phyloP scores from a whole-genome alignment of 495 filamentous ascomycete species.

The Penicillium paradoxum region DNA sequence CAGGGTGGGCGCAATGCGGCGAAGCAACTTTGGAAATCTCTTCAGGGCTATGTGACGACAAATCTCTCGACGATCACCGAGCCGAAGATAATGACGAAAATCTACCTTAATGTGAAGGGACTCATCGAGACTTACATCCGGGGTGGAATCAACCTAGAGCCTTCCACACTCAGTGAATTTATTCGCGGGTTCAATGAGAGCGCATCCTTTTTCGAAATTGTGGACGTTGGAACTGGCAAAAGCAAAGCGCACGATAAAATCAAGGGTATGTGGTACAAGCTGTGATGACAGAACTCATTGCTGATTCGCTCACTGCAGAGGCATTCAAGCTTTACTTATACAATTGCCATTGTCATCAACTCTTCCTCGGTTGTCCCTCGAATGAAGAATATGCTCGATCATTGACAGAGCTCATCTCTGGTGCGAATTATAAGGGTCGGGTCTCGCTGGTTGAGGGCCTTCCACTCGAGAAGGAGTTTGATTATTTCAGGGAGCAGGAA shows the following conservation, averaged over 20 bases:
- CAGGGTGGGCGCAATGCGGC: conserved; percentile 70
- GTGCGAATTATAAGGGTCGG: conserved; percentile 48
- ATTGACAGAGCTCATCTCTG: conserved; percentile 55
- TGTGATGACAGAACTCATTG: conserved; percentile 6
- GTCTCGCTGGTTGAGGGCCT: conserved; percentile 72
- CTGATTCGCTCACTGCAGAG: conserved; percentile 45
- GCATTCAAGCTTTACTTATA: conserved; percentile 60
- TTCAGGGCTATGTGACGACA: conserved; percentile 45
- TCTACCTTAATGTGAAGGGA: conserved; percentile 65
- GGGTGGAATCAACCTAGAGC: conserved; percentile 51
- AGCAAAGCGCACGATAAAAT: conserved; percentile 71
- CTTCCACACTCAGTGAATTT: conserved; percentile 59
- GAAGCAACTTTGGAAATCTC: conserved; percentile 50
- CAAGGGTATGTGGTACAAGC: conserved; percentile 49
- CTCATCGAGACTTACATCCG: conserved; percentile 55
- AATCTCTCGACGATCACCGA: conserved; percentile 43
- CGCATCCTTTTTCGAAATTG: conserved; percentile 64
- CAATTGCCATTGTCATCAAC: conserved; percentile 75
- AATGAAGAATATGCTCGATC: conserved; percentile 67
- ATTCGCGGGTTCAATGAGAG: conserved; percentile 71
- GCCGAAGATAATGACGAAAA: conserved; percentile 60
- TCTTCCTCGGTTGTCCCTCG: conserved; percentile 74
- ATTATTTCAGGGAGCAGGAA: conserved; percentile 39
- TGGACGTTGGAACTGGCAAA: conserved; percentile 68
- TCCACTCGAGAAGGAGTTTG: conserved; percentile 63